A percentile compares a stretch with the other conserved stretches of the same genome.
Conservation (phyloP, 495 filamentous ascomycete species). For the Zalerion maritima region DNA sequence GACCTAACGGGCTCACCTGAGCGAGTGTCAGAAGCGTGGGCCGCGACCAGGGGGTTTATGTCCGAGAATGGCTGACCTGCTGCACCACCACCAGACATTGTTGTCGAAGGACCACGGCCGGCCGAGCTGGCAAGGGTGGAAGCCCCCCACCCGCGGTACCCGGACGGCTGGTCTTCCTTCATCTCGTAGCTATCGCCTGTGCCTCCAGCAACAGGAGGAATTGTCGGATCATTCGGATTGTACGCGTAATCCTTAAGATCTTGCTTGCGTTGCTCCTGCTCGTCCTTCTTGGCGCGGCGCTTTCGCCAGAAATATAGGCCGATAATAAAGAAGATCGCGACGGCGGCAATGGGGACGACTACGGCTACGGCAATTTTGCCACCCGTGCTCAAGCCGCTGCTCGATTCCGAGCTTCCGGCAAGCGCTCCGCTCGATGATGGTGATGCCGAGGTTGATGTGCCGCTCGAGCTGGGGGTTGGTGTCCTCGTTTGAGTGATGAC, state of each 20-base stretch:
- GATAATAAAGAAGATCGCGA: constrained; percentile 64
- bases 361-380: constrained; percentile 84
- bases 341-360: constrained; percentile 78
- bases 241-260: constrained; percentile 94
- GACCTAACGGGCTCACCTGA: constrained; percentile 54
- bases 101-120: constrained; percentile 71
- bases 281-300: constrained; percentile 67
- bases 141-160: constrained; percentile 95
- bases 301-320: constrained; percentile 76
- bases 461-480: no score
- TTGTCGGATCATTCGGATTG: constrained; percentile 86
- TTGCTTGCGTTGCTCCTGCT: constrained; percentile 77
- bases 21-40: constrained; percentile 55
- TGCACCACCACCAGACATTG: constrained; percentile 62
- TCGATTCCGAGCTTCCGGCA: no score
- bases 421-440: no score
- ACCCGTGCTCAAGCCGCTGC: constrained; percentile 43
- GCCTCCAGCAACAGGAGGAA: constrained; percentile 48
- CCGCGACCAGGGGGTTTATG: constrained; percentile 54
- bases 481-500: no score
- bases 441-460: no score
- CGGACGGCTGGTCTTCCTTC: constrained; percentile 49
- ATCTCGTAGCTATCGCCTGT: constrained; percentile 47
- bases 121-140: constrained; percentile 53
- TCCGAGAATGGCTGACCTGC: constrained; percentile 57